Base-by-base conservation (phyloP, 1,284 basidiomycete species). In the Ustilago xerochloae region DNA sequence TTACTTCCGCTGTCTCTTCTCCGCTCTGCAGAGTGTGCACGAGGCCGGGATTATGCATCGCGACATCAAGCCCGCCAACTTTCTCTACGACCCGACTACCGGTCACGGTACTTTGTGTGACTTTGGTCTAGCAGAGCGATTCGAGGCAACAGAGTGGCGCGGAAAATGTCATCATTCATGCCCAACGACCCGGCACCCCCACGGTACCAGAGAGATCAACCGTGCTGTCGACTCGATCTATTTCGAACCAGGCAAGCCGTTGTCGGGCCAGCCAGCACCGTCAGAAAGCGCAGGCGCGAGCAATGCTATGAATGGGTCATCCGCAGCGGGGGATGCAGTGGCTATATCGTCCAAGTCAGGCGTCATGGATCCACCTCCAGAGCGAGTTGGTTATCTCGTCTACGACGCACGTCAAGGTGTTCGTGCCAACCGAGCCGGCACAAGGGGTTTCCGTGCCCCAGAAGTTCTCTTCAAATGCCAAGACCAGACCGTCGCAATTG, bases 41-140 rank as follows among this genome's bases (percentile, higher is more conserved):
- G 86, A 89, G n/a, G 88, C 93, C 50, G 90, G 89, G 7, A 92
- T 99, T 80, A 92, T 99, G 51, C 96, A 99, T 85, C 93, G 96
- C 35, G 96, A 99, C 85, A 93, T 99, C 80, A 99, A 99, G 84
- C 97, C 96, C 16, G 96, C 96, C 67, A 99, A 99, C 85, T 99
- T 99, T 82, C 88, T 99, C 32, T 99, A 93, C 84, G 93, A 99
- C 84, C 91, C 93, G 30, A 89, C 88, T 45, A 91, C 90, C 4
- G 91, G 92, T 2, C 87, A 90, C 6, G 96, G 97, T 10, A 93
- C 92, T 0, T 86, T 99, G 9, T 96, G 94, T 76, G 96, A 99
- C 85, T 97, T 98, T 85, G 96, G 96, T 22, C 88, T 99, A 2
- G 82, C 82, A 6, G 82, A 84, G 41, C 77, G 79, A 38, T 77